These are phyloP conservation scores for Mycena rebaudengoi DNA, from an alignment of 768 basidiomycete genomes.

Conservation along the genomic window DNA sequence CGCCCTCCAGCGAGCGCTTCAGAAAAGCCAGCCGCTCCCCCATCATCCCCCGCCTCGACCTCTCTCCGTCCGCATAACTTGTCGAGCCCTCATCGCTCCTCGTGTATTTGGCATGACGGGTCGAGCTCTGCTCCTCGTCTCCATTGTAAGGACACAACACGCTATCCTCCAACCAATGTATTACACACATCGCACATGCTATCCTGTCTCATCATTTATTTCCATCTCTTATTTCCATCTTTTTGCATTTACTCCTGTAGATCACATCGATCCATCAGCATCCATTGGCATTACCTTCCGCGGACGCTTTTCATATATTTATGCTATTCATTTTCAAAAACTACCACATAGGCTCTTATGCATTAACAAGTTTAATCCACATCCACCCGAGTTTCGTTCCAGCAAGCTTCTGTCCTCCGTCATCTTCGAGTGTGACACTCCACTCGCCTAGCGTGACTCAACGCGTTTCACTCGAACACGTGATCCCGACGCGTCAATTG, in stretches of 20 bases:
- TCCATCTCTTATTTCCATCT: neutral
- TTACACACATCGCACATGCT: slow-evolving; percentile 25
- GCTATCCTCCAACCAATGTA: slow-evolving; percentile 24
- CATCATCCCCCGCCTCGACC: slow-evolving; percentile 31
- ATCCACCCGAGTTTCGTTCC: neutral
- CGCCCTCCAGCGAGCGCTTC: slow-evolving; percentile 65
- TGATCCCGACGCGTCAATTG: slow-evolving; percentile 1
- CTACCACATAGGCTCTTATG: neutral
- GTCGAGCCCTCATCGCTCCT: slow-evolving; percentile 8
- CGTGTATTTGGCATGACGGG: slow-evolving; percentile 10
- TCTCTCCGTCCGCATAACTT: slow-evolving; percentile 12
- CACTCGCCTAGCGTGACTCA: neutral
- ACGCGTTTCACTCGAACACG: neutral
- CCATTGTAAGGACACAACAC: neutral
- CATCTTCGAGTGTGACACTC: neutral
- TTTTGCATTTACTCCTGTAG: slow-evolving; percentile 2
- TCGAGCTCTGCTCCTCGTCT: slow-evolving; percentile 17
- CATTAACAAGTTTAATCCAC: neutral
- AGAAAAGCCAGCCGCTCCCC: slow-evolving; percentile 47
- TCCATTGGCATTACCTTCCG: too few species aligned
- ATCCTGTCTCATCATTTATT: slow-evolving; percentile 14
- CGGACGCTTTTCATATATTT: too few species aligned
- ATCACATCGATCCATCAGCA: slow-evolving; percentile 8
- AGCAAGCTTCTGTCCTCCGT: neutral
- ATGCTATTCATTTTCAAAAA: too few species aligned